These are phyloP conservation scores for Mortierella sp. DNA, from an alignment of 371 early-diverging fungal species.

Conservation along the genomic window DNA sequence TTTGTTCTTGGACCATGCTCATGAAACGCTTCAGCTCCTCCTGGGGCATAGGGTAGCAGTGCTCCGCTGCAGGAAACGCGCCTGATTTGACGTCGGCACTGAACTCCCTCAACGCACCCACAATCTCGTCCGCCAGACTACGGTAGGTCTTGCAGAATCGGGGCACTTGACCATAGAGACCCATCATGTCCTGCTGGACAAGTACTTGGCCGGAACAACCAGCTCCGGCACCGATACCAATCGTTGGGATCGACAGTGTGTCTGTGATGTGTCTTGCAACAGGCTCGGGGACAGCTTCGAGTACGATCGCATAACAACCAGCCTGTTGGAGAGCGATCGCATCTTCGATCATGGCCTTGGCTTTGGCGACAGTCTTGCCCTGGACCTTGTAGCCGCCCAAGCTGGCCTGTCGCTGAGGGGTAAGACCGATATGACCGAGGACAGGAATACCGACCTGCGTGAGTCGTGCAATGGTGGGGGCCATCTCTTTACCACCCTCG, in stretches of 20 bases:
- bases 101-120: conserved; percentile 79
- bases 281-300: conserved; percentile 93
- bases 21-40: conserved; percentile 69
- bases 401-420: conserved; percentile 91
- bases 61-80: conserved; percentile 81
- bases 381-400: conserved; percentile 95
- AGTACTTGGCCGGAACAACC: conserved; percentile 94
- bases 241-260: conserved; percentile 88
- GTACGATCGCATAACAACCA: conserved; percentile 90
- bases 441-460: conserved; percentile 92
- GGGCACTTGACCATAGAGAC: conserved; percentile 63
- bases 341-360: conserved; percentile 82
- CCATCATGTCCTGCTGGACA: conserved; percentile 93
- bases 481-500: conserved; percentile 94
- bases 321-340: conserved; percentile 93
- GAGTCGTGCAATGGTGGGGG: conserved; percentile 79
- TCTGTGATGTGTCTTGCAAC: conserved; percentile 90
- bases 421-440: conserved; percentile 94
- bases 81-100: conserved; percentile 82
- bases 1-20: conserved; percentile 18
- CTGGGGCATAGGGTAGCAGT: conserved; percentile 82
- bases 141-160: conserved; percentile 95
- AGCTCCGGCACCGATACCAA: conserved; percentile 97
- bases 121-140: conserved; percentile 79
- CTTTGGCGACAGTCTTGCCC: conserved; percentile 87